phyloP scores from a whole-genome alignment of 805 yeast genomes.

The Wickerhamomyces ciferrii region DNA sequence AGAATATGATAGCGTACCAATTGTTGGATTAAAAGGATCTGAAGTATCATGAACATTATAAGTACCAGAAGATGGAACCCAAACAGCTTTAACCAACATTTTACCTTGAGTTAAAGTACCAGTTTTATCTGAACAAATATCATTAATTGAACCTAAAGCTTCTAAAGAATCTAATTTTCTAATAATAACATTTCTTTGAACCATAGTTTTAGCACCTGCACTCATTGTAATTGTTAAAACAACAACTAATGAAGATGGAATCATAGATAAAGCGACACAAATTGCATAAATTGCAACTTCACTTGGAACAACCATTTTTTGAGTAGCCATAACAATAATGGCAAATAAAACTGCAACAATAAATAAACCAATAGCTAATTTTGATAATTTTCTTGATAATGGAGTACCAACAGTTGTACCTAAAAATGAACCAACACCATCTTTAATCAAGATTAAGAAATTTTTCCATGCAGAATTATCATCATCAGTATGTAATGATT shows the following conservation, averaged over 20 bases:
- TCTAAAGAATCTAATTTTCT: constrained; percentile 74
- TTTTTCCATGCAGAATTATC: constrained; percentile 37
- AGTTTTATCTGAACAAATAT: constrained; percentile 78
- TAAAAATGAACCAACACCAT: constrained; percentile 59
- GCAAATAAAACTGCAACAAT: constrained; percentile 81
- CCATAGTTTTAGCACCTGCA: constrained; percentile 69
- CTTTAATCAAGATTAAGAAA: constrained; percentile 35
- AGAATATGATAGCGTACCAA: constrained; percentile 36
- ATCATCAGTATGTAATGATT: constrained; percentile 36
- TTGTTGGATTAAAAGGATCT: constrained; percentile 60
- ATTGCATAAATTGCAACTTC: constrained; percentile 88
- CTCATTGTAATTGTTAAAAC: constrained; percentile 87
- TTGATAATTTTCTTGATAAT: constrained; percentile 66
- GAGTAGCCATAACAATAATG: constrained; percentile 82
- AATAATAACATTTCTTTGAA: constrained; percentile 64
- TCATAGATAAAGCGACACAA: constrained; percentile 76
- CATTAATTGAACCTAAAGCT: constrained; percentile 74
- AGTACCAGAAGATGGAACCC: constrained; percentile 63
- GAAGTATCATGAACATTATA: constrained; percentile 46
- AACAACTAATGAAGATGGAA: constrained; percentile 75
- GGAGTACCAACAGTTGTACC: constrained; percentile 84
- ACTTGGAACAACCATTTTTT: constrained; percentile 63
- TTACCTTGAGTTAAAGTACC: constrained; percentile 80
- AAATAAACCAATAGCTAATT: constrained; percentile 70
- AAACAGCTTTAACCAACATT: constrained; percentile 66